Percentiles rank a stretch among this genome's conserved stretches.
These are phyloP conservation scores for Brassica balearica DNA, from an alignment of 441 rosid species.

Conservation along the genomic window DNA sequence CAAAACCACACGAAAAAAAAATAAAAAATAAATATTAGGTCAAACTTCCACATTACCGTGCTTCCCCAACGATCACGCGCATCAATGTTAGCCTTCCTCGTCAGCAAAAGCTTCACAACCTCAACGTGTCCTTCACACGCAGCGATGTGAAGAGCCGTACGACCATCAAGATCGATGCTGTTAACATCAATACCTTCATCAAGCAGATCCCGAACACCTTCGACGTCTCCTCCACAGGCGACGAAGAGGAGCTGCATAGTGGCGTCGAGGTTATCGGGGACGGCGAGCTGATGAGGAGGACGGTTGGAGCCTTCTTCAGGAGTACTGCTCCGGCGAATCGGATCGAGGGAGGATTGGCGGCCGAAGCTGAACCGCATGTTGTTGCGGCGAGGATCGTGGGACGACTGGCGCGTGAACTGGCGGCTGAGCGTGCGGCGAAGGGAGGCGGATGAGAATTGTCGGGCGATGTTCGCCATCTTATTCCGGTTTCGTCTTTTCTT, in stretches of 20 bases:
- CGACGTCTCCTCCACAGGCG: slow-evolving; percentile 79
- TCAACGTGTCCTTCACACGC: slow-evolving; percentile 95
- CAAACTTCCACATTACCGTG: slow-evolving; percentile 59
- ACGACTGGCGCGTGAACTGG: slow-evolving; percentile 67
- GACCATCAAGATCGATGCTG: slow-evolving; percentile 91
- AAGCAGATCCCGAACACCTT: slow-evolving; percentile 79
- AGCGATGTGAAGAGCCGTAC: slow-evolving; percentile 92
- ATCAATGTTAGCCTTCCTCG: slow-evolving; percentile 77
- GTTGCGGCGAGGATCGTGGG: slow-evolving; percentile 78
- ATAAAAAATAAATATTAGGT: background rate
- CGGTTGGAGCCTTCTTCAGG: slow-evolving; percentile 45
- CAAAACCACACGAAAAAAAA: background rate
- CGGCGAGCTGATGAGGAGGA: slow-evolving; percentile 54
- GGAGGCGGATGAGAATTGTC: slow-evolving; percentile 80
- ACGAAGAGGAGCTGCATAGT: slow-evolving; percentile 93
- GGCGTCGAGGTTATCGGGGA: slow-evolving; percentile 89
- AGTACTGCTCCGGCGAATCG: slow-evolving; percentile 71
- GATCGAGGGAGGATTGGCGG: slow-evolving; percentile 85
- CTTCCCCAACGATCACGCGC: slow-evolving; percentile 99
- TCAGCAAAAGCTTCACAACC: slow-evolving; percentile 73
- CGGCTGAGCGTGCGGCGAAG: slow-evolving; percentile 61
- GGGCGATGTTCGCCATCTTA: slow-evolving; percentile 57
- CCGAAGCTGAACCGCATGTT: slow-evolving; percentile 85
- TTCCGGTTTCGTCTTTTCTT: slow-evolving; percentile 16
- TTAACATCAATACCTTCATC: slow-evolving; percentile 82